These are phyloP conservation scores for Ceratobasidium sp. DNA, from an alignment of 1,284 basidiomycete species.

Conservation along the genomic window DNA sequence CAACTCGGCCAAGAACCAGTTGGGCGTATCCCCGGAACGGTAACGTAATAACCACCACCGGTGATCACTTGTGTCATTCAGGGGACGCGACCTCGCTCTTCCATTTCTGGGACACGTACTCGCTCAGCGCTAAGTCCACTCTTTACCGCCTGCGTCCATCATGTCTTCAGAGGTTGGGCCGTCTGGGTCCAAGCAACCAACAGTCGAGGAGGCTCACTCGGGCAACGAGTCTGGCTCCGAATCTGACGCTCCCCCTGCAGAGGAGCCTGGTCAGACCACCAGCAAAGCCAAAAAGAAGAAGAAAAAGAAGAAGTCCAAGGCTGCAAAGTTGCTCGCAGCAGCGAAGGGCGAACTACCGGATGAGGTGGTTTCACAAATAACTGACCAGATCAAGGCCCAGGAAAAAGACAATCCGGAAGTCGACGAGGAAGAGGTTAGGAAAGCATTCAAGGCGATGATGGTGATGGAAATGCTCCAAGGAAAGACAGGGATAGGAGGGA, in stretches of 20 bases:
- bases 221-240: constrained; percentile 47
- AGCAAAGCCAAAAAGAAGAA: constrained; percentile 65
- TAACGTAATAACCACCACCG: too few relatives aligned
- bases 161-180: constrained; percentile 34
- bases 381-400: constrained; percentile 61
- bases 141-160: neutral
- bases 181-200: constrained; percentile 18
- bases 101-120: neutral
- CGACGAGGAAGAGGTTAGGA: constrained; percentile 64
- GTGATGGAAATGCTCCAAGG: constrained; percentile 75
- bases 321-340: constrained; percentile 47
- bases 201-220: constrained; percentile 14
- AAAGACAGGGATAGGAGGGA: constrained; percentile 69
- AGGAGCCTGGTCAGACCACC: constrained; percentile 46
- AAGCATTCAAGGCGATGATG: constrained; percentile 69
- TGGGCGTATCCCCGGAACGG: too few relatives aligned
- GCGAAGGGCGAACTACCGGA: constrained; percentile 62
- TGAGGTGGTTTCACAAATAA: constrained; percentile 62
- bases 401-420: constrained; percentile 56
- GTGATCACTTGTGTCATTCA: constrained; percentile 2
- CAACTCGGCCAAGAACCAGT: too few relatives aligned
- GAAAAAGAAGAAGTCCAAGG: constrained; percentile 76
- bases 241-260: constrained; percentile 17
- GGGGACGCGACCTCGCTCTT: neutral
- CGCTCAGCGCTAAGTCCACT: neutral